phyloP scores from a whole-genome alignment of 2,329 filamentous ascomycete genomes.

The Penicillium sp. region DNA sequence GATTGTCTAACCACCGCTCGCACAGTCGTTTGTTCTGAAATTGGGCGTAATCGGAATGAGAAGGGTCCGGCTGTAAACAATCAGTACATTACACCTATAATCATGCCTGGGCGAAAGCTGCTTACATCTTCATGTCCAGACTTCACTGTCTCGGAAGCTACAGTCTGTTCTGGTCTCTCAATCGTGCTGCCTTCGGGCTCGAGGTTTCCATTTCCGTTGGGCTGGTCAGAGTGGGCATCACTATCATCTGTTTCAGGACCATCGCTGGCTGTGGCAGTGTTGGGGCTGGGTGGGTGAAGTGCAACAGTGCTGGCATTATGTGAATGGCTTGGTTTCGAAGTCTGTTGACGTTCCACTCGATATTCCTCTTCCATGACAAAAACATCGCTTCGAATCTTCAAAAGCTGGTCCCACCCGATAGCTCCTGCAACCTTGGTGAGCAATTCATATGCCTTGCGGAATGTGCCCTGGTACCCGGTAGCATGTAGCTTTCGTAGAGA shows the following conservation, averaged over 20 bases:
- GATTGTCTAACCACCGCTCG: slow-evolving; percentile 94
- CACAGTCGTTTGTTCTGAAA: slow-evolving; percentile 97
- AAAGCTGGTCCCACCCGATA: slow-evolving; percentile 94
- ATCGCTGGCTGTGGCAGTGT: slow-evolving; percentile 35
- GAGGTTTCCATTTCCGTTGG: slow-evolving; percentile 20
- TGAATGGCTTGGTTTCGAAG: slow-evolving; percentile 26
- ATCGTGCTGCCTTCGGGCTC: slow-evolving; percentile 43
- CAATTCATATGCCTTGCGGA: slow-evolving; percentile 89
- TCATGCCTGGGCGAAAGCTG: not conserved
- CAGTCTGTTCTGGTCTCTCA: slow-evolving; percentile 75
- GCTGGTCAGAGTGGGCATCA: slow-evolving; percentile 24
- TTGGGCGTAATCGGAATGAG: slow-evolving; percentile 74
- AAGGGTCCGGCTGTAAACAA: slow-evolving; percentile 53
- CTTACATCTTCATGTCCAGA: slow-evolving; percentile 68
- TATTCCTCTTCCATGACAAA: slow-evolving; percentile 99
- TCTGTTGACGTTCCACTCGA: slow-evolving; percentile 62
- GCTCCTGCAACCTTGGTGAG: slow-evolving; percentile 93
- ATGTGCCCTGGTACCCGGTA: slow-evolving; percentile 88
- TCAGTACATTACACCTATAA: not conserved
- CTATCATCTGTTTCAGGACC: slow-evolving; percentile 25
- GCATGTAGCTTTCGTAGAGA: slow-evolving; percentile 82
- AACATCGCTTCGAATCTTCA: slow-evolving; percentile 92
- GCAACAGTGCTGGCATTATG: slow-evolving; percentile 77
- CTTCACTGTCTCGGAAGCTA: slow-evolving; percentile 73
- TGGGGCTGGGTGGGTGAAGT: slow-evolving; percentile 60